Evolutionary conservation across 257 asterid genomes (phyloP), one percentile per base, ranked within the genome.

Genomic region (Vinca minor): DNA sequence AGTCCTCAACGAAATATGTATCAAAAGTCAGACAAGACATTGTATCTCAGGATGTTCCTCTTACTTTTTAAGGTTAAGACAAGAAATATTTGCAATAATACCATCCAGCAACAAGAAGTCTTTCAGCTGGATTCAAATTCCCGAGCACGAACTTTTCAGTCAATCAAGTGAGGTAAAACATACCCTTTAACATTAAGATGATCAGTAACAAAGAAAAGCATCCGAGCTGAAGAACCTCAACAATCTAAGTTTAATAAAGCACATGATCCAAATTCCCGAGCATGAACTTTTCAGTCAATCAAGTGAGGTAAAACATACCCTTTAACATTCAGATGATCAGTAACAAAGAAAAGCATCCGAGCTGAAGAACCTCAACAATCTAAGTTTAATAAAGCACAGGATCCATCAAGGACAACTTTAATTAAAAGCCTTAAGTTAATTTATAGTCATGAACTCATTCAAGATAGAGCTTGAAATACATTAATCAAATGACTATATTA

Each of bases 301-400:
- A 59, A 58, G 65, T 34, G 20, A n/a, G 52, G 36, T 58, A 48
- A 36, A 54, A 54, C n/a, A 28, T 28, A 8, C 62, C 36, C 50
- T 48, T 59, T 18, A 32, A 25, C 31, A 59, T 50, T 69, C 67
- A 12, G 42, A n/a, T 12, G n/a, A 4, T 14, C 39, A 32, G 28
- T 65, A 41, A 67, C 31, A n/a, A 12, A 3, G 23, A 8, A 21
- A 20, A 44, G 45, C 14, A 20, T 4, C 1, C 18, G 3, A n/a
- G n/a, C n/a, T n/a, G 15, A 57, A n/a, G n/a, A 15, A 31, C 4
- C 28, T 32, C 23, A 32, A 1, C 21, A 21, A 49, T 23, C 38
- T 34, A 34, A 34, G 4, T 20, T 5, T 44, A 3, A 49, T 2
- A 9, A 49, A 49, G 56, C 56, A 49, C 56, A 49, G 56, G 41